These are phyloP conservation scores for Trichosporon faecale DNA, from an alignment of 1,284 basidiomycete species.

Conservation along the genomic window DNA sequence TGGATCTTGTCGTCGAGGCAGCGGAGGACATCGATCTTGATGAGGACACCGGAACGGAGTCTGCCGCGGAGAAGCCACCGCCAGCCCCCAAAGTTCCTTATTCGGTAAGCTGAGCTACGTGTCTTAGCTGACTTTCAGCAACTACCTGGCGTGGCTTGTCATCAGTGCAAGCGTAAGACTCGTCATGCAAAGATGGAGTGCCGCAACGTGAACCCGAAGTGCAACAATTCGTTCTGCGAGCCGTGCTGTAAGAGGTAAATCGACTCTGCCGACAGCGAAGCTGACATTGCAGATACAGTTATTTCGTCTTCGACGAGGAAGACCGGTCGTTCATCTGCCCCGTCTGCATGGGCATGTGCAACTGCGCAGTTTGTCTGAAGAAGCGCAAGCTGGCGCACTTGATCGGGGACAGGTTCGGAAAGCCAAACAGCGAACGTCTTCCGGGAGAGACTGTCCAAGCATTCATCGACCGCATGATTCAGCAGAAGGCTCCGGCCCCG, in stretches of 20 bases:
- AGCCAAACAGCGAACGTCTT: not conserved
- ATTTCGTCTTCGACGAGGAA: slow-evolving; percentile 46
- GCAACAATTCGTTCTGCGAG: slow-evolving; percentile 38
- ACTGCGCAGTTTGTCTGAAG: slow-evolving; percentile 41
- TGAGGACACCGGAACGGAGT: not conserved
- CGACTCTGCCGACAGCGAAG: not conserved
- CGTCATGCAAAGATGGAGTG: slow-evolving; percentile 48
- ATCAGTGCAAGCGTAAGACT: slow-evolving; percentile 46
- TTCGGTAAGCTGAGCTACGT: slow-evolving; percentile 25
- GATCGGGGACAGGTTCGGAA: slow-evolving; percentile 19
- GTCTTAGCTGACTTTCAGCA: slow-evolving; percentile 9
- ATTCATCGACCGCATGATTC: slow-evolving; percentile 29
- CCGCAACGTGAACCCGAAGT: slow-evolving; percentile 38
- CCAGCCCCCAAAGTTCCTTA: slow-evolving; percentile 19
- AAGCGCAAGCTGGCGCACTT: slow-evolving; percentile 38
- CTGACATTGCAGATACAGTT: slow-evolving; percentile 36
- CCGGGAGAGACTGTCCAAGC: slow-evolving; percentile 32
- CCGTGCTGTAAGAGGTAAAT: slow-evolving; percentile 45
- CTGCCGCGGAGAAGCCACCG: not conserved
- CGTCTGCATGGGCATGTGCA: slow-evolving; percentile 43
- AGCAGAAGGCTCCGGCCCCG: slow-evolving; percentile 16
- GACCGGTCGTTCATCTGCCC: slow-evolving; percentile 48
- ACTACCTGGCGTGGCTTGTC: slow-evolving; percentile 38
- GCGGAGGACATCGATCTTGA: not conserved
- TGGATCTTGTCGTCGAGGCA: not conserved